Base-by-base conservation (phyloP, 2,329 filamentous ascomycete species). In the Hymenoscyphus repandus region DNA sequence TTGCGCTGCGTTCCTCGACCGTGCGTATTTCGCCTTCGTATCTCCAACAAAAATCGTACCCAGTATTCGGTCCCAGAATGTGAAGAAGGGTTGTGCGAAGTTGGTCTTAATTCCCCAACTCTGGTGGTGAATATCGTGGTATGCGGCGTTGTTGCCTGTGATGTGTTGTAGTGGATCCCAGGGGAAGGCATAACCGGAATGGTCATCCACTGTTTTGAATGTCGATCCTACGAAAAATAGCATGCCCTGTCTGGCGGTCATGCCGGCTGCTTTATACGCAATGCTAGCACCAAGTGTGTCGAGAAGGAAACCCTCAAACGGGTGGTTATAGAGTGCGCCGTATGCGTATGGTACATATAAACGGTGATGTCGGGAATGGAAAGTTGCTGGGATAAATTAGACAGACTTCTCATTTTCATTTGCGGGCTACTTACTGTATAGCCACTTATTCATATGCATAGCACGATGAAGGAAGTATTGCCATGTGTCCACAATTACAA, bases 41-140 rank as follows among this genome's bases (percentile, higher is more conserved):
- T 66, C 63, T 6, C 65, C 65, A 3, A 34, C 50, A 60, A 63
- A 68, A 36, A 66, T 53, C 9, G 93, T 99, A 46, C 85, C 83
- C 18, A 96, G 74, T 27, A 90, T 65, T 42, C 80, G 77, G 68
- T 99, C 93, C 90, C 93, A 97, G 72, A 96, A 90, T 43, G 88
- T 96, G 72, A 97, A 96, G 73, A 91, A 95, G 2, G 89, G 89
- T 70, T 95, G 89, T 5, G 85, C 86, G 69, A 90, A 95, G 72
- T 95, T 95, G 58, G 86, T 88, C 79, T 97, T 99, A 77, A 99
- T 96, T 51, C 93, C 93, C 91, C 92, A 97, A 70, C 88, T 95
- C 72, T 99, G 93, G 72, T 99, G 93, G 71, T 99, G 93, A 52
- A 99, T 92, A 66, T 99, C 93, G 66, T 99, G 93, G 70, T 97